phyloP scores from a whole-genome alignment of 2,329 filamentous ascomycete genomes.

The Corniculantispora saksenae region DNA sequence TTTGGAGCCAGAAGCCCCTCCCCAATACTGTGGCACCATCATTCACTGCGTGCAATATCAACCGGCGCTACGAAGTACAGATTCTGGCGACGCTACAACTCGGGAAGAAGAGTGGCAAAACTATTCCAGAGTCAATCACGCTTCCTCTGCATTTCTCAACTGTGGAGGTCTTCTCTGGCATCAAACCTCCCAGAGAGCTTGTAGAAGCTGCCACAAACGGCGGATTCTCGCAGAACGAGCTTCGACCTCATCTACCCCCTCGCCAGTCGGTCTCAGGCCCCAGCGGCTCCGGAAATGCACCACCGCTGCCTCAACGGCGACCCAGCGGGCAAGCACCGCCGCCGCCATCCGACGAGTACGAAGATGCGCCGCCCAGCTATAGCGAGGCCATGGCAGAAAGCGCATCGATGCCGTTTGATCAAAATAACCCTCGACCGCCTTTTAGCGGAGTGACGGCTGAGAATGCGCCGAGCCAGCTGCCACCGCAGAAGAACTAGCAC shows the following conservation, averaged over 20 bases:
- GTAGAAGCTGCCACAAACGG: conserved; percentile 57
- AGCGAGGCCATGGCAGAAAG: conserved; percentile 87
- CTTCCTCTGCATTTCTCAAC: conserved; percentile 75
- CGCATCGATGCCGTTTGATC: conserved; percentile 69
- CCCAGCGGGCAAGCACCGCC: conserved; percentile 57
- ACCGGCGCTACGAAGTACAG: conserved; percentile 80
- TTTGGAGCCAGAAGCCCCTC: conserved; percentile 73
- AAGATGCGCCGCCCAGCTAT: conserved; percentile 91
- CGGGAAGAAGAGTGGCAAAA: conserved; percentile 50
- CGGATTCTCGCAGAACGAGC: conserved; percentile 36
- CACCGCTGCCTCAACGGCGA: conserved; percentile 30
- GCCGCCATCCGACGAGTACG: conserved; percentile 58
- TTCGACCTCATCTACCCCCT: conserved; percentile 30
- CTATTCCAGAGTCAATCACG: conserved; percentile 68
- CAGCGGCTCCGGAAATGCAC: conserved; percentile 21
- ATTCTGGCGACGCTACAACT: conserved; percentile 74
- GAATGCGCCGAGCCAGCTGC: conserved; percentile 56
- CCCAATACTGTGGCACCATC: conserved; percentile 86
- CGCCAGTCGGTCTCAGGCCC: conserved; percentile 19
- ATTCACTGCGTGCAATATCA: conserved; percentile 87
- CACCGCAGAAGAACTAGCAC: conserved; percentile 41
- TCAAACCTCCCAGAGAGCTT: conserved; percentile 76
- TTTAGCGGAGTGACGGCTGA: conserved; percentile 67
- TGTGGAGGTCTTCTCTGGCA: conserved; percentile 83
- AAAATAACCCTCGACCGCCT: conserved; percentile 58